Base-by-base conservation (phyloP, 805 yeast genomes). In the Cyberlindnera suaveolens region DNA sequence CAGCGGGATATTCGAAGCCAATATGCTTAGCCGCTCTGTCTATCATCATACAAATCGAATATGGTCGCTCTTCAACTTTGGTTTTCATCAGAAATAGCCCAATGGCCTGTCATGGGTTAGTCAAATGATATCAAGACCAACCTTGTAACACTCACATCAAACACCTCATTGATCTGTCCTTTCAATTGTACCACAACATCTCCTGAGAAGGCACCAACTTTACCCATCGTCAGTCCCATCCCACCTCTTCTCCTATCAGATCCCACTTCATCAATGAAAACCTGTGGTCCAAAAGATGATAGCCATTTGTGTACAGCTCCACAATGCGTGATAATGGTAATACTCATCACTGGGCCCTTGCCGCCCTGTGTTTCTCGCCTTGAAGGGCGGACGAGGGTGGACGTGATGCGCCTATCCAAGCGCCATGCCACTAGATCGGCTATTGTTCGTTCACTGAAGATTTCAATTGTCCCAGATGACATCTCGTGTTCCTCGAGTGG, bases 151-250 rank as follows among this genome's bases (percentile, higher is more conserved):
- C 40, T 38, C 30, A 38, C 40, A 19, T 38, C 26, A 9, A 17
- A 11, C 10, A 33, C 36, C 31, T 30, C 33, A 10, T 14, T 19
- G 16, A 18, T n/a, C 14, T 9, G 13, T n/a, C 30, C 33, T 11
- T 13, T 8, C 30, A 38, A 8, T 31, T 15, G 14, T 9, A 38
- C 34, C 18, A 38, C 5, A 14, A 45, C 27, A 15, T 45, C 46
- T 14, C 46, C 46, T 11, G 44, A 34, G 2, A 31, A 35, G 6
- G 13, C 19, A 15, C 41, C 43, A 36, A 45, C 36, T 11, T 30
- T 39, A 15, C 17, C 36, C 4, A 34, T 37, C 31, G 26, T 34
- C 11, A 39, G 7, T 4, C 17, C 16, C 30, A 40, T 15, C n/a
- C 42, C 34, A 10, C 19, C 11, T 1, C 2, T 8, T 20, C 16